A percentile compares a stretch with the other conserved stretches of the same genome.
phyloP scores from a whole-genome alignment of 306 rosid genomes.

The Medicago lupulina region DNA sequence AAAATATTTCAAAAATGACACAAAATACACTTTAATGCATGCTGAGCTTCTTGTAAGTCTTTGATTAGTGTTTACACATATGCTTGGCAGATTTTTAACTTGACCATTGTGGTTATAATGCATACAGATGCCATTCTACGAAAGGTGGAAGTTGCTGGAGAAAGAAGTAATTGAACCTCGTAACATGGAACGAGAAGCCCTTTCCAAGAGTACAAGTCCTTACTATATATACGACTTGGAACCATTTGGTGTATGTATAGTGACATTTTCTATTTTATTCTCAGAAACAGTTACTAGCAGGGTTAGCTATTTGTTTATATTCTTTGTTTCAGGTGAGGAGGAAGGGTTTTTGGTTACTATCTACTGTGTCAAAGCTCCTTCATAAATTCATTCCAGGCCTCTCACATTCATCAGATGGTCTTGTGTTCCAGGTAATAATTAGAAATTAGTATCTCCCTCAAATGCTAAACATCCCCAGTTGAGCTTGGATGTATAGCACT shows the following conservation, averaged over 20 bases:
- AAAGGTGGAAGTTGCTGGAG: constrained; percentile 97
- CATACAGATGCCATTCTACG: constrained; percentile 90
- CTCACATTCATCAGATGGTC: constrained; percentile 95
- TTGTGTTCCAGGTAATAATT: constrained; percentile 87
- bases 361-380: constrained; percentile 87
- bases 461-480: constrained; percentile 20
- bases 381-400: constrained; percentile 91
- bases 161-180: constrained; percentile 98
- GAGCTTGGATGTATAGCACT: constrained; percentile 16
- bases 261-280: constrained; percentile 32
- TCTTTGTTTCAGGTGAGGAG: constrained; percentile 80
- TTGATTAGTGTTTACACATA: constrained; percentile 23
- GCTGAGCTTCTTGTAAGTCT: constrained; percentile 19
- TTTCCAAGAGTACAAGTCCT: constrained; percentile 67
- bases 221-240: constrained; percentile 92
- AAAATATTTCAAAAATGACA: background rate
- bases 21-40: background rate
- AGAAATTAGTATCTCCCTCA: constrained; percentile 10
- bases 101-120: constrained; percentile 39
- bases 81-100: constrained; percentile 29
- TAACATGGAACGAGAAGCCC: constrained; percentile 80
- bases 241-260: constrained; percentile 83
- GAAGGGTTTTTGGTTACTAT: constrained; percentile 96
- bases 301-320: constrained; percentile 36
- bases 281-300: constrained; percentile 31